Evolutionary conservation across 2,329 filamentous ascomycete genomes (phyloP).

Genomic region (Beauveria sp.): DNA sequence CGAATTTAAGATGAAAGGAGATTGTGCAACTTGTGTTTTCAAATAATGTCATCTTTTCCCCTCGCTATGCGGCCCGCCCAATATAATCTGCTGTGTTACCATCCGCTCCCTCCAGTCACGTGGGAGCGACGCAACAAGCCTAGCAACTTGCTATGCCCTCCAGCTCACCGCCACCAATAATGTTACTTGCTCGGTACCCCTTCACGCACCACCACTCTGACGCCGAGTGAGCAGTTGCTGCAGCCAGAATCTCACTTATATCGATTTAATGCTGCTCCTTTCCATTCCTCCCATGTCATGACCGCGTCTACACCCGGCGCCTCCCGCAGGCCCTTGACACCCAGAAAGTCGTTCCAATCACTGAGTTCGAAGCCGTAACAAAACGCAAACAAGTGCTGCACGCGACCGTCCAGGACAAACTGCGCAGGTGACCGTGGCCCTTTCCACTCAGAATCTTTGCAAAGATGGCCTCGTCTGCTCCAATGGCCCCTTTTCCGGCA

Average conservation of each 20-base stretch:
- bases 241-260: conserved; percentile 23
- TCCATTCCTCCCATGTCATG: conserved; percentile 33
- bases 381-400: conserved; percentile 32
- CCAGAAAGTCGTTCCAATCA: conserved; percentile 35
- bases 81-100: neutral
- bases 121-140: neutral
- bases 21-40: neutral
- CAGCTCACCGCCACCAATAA: neutral
- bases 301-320: conserved; percentile 25
- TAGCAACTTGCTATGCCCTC: too few relatives aligned
- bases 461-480: conserved; percentile 32
- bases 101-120: neutral
- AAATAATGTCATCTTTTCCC: neutral
- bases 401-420: conserved; percentile 28
- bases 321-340: conserved; percentile 31
- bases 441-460: conserved; percentile 25
- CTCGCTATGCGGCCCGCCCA: too few relatives aligned
- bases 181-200: neutral
- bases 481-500: conserved; percentile 24
- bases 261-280: conserved; percentile 23
- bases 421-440: conserved; percentile 25
- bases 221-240: conserved; percentile 13
- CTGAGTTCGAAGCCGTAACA: conserved; percentile 34
- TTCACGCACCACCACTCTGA: neutral
- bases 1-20: neutral